A percentile compares a stretch with the other conserved stretches of the same genome.
Evolutionary conservation across 192 early-diverging fungal genomes (phyloP).

Genomic region (Allomyces javanicus): DNA sequence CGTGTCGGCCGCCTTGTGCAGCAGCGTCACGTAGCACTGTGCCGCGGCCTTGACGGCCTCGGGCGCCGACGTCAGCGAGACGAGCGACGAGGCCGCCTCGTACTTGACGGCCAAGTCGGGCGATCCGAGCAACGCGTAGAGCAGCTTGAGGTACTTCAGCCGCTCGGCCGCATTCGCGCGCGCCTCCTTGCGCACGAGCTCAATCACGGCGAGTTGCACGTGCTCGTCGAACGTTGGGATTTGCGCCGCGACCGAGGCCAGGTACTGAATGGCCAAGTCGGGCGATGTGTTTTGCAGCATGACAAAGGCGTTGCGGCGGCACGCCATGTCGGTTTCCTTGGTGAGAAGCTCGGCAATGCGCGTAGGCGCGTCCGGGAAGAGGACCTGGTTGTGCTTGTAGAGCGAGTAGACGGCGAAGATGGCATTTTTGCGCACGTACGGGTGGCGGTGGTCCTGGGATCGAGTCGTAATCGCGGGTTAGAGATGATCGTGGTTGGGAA

Average conservation of each 20-base stretch:
- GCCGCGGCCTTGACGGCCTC: slow-evolving; percentile 87
- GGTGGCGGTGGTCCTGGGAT: slow-evolving; percentile 68
- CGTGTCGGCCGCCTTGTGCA: slow-evolving; percentile 86
- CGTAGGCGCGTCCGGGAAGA: slow-evolving; percentile 90
- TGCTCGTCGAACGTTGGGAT: slow-evolving; percentile 73
- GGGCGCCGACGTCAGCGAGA: slow-evolving; percentile 66
- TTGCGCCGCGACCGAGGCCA: slow-evolving; percentile 47
- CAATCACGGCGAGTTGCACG: slow-evolving; percentile 81
- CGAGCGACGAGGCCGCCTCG: slow-evolving; percentile 86
- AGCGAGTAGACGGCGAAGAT: slow-evolving; percentile 79
- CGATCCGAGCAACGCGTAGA: slow-evolving; percentile 66
- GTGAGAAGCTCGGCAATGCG: slow-evolving; percentile 49
- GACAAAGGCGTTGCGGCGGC: slow-evolving; percentile 84
- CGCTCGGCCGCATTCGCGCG: slow-evolving; percentile 60
- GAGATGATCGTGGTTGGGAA: too few species aligned
- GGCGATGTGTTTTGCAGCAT: slow-evolving; percentile 68
- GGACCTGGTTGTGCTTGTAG: slow-evolving; percentile 68
- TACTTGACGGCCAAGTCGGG: slow-evolving; percentile 81
- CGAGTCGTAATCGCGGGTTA: too few species aligned
- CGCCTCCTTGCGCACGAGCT: slow-evolving; percentile 84
- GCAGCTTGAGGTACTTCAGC: slow-evolving; percentile 80
- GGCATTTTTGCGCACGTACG: slow-evolving; percentile 98
- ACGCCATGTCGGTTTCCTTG: slow-evolving; percentile 75
- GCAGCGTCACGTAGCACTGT: slow-evolving; percentile 72
- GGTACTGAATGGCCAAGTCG: slow-evolving; percentile 61